Conservation (phyloP, 202 grass and related monocot genomes). For the Panicum hallii region DNA sequence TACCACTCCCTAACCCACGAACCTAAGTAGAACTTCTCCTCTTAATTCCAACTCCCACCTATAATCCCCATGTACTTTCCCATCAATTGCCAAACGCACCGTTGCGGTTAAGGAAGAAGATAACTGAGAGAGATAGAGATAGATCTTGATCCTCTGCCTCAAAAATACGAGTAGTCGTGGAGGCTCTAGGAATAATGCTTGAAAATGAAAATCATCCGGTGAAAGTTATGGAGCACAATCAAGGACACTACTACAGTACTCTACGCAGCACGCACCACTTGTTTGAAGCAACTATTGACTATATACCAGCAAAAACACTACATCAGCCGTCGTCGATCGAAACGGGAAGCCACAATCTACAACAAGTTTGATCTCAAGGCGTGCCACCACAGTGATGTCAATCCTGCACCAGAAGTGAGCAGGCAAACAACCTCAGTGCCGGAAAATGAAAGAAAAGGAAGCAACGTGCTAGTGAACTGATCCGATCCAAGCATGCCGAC, state of each 20-base stretch:
- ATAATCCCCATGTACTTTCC: too few species aligned
- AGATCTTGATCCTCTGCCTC: too few species aligned
- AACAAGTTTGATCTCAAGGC: neutral
- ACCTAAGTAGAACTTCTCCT: too few species aligned
- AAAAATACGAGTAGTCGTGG: too few species aligned
- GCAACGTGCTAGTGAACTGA: neutral
- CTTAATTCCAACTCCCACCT: too few species aligned
- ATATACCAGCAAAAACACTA: neutral
- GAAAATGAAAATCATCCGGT: neutral
- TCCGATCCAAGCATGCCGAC: neutral
- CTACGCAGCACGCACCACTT: too few species aligned
- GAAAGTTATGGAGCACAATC: neutral
- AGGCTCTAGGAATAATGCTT: too few species aligned
- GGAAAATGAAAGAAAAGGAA: neutral
- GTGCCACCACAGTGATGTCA: conserved; percentile 21
- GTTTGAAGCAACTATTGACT: neutral
- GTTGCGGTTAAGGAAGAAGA: too few species aligned
- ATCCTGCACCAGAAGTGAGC: conserved; percentile 30
- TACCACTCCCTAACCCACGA: too few species aligned
- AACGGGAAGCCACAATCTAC: neutral
- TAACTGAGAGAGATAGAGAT: too few species aligned
- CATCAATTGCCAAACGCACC: too few species aligned
- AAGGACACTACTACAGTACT: neutral
- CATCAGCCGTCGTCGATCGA: neutral
- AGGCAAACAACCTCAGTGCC: neutral